Base-by-base conservation (phyloP, 2,329 filamentous ascomycete species). In the Scleromitrula shiraiana region DNA sequence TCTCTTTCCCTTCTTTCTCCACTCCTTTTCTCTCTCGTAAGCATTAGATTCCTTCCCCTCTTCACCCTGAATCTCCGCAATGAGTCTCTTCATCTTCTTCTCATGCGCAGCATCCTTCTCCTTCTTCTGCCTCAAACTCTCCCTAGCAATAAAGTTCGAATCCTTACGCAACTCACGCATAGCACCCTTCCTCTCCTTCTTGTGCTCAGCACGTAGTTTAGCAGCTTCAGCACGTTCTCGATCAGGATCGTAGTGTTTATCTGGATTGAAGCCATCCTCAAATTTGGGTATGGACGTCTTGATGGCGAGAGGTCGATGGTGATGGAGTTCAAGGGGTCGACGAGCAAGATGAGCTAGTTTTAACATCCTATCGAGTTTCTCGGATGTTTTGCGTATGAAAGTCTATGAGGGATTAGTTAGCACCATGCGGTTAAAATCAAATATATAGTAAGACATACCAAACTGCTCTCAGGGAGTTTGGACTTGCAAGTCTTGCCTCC, bases 221-320 rank as follows among this genome's bases (percentile, higher is more conserved):
- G 82, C 82, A 53, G 85, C 69, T 63, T 96, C 89, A 19, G 87
- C 83, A 27, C 93, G 86, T 68, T 95, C 89, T 57, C 83, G 83
- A 68, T 98, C 86, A 1, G 89, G 89, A 64, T 98, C 94, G 77
- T 98, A 97, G 76, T 97, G 93, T 70, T 89, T 91, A 71, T 86
- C 81, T 3, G 93, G 93, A 66, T 95, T 93, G 77, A 89, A 98
- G 50, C 79, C 77, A 65, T 96, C 91, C 70, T 97, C 93, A 70
- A 97, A 98, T 67, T 95, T 95, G 67, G 93, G 93, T 39, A 96
- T 81, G 50, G 79, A 83, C 7, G 81, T 82, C 67, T 91, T 90
- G 72, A 97, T 95, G 19, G 93, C 83, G 2, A 95, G 76, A 0
- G 90, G 88, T 0, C 78, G 77, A 73, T 98, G 93, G 68, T 93